Conservation (phyloP, 192 early-diverging fungal genomes). For the Kickxella alabastrina region DNA sequence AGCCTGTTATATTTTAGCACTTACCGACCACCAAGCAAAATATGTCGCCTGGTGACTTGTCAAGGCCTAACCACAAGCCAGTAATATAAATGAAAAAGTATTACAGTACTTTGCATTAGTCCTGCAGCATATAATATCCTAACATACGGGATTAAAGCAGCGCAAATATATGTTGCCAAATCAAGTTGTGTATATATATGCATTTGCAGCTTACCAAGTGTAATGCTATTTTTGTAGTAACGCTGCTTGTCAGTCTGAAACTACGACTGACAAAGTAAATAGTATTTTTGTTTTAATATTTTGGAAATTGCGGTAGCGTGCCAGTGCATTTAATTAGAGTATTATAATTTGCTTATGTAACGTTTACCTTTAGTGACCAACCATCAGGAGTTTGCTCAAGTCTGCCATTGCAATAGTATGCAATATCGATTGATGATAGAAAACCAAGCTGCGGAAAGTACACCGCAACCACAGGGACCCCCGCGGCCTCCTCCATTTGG, state of each 20-base stretch:
- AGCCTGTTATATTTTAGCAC: neutral
- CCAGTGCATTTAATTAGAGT: no score
- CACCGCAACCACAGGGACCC: conserved; percentile 31
- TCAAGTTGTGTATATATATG: no score
- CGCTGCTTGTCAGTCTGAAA: conserved; percentile 47
- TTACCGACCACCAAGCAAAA: conserved; percentile 74
- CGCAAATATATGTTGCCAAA: no score
- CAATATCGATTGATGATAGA: conserved; percentile 32
- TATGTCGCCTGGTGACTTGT: conserved; percentile 78
- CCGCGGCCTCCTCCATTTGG: conserved; percentile 24
- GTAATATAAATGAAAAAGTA: no score
- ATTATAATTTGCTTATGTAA: no score
- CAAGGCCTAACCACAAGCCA: conserved; percentile 60
- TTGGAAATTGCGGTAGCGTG: no score
- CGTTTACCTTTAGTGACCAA: conserved; percentile 29
- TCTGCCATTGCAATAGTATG: conserved; percentile 1
- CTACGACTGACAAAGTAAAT: no score
- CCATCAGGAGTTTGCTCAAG: neutral
- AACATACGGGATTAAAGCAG: no score
- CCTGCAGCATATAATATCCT: no score
- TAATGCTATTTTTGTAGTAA: conserved; percentile 42
- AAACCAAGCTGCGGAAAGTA: conserved; percentile 51
- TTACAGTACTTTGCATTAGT: neutral
- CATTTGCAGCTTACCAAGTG: conserved; percentile 21
- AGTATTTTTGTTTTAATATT: no score